Base-by-base conservation (phyloP, 306 rosid genomes). In the Malus asiatica region DNA sequence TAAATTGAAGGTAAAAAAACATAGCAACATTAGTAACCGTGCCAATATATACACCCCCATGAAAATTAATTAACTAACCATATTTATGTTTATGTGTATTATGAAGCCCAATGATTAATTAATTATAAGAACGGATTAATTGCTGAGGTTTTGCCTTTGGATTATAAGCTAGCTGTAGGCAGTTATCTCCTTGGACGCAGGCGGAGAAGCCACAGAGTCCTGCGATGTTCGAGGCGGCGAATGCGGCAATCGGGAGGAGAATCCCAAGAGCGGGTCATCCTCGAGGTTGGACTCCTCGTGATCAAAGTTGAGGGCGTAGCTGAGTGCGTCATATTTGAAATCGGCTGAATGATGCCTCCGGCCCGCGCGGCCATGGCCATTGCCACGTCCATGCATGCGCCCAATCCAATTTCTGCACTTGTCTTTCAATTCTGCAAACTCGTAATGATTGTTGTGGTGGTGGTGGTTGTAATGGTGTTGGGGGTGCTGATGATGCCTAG, bases 271-370 rank as follows among this genome's bases (percentile, higher is more conserved):
- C 14, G 86, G 91, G 38, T 79, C 68, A 12, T 68, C 83, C 14
- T 81, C 80, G 5, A 33, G 23, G 74, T 69, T 45, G 30, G 77
- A 30, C 13, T 83, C 89, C 25, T 82, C 82, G 71, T 88, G 92
- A 3, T 93, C 97, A 64, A 93, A 93, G 74, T 93, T 93, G 27
- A 84, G 77, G 0, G 90, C 53, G 69, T 93, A 91, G 60, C 96
- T 91, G 73, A 88, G 81, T 0, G 89, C 63, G 53, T 93, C 98
- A 85, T 93, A 93, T 20, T 68, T 89, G 76, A 87, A 89, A 44
- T 88, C 97, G 22, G 90, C 86, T 14, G 65, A 60, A 12, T 4
- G 18, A 38, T 88, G 91, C 40, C 89, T 89, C 73, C 92, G 90
- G 35, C 69, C 68, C 45, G 23, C 4, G 77, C 74, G 84, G 81